Base-by-base conservation (phyloP, 2,329 filamentous ascomycete genomes). In the Shiraia sp. region DNA sequence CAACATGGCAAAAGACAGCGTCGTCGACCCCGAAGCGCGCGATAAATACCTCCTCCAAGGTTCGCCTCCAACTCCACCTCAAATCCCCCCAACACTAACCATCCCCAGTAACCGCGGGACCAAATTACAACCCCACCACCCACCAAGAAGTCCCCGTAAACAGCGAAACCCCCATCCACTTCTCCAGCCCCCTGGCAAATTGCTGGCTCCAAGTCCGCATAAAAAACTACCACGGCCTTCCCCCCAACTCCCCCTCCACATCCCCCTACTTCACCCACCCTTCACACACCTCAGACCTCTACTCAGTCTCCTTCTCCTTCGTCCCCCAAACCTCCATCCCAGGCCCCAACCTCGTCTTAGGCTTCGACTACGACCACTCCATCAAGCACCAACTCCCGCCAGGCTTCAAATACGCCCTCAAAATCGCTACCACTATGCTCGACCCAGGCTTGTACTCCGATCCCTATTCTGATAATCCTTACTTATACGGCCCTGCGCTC, bases 11-110 rank as follows among this genome's bases (percentile, higher is more conserved):
- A 44, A 23, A 26, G 42, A 48, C 27, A 48, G 36, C 16, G 52
- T 55, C 3, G 55, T 67, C 9, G 64, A 67, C 19, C 62, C 65
- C 23, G 50, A 55, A 13, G 59, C 57, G 32, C 54, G 59, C 22
- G 63, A 68, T 41, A 68, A 68, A 36, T 71, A 71, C 38, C 61
- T 66, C 8, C 57, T 71, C 4, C 59, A 61, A 55, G 57, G 55
- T 59, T 17, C 12, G 40, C 8, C 15, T 2, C 4, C 3, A 2
- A 25, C 4, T n/a, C 15, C 9, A 13, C 10, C 6, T 19, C 9
- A 13, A 10, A 15, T n/a, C 22, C 10, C 9, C 1, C 19, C 5
- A 16, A 27, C 22, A 24, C 45, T 39, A 14, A 30, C 10, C 2
- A 14, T 1, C 12, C 24, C 31, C 29, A 60, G 62, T 70, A n/a